Evolutionary conservation across 1,284 basidiomycete genomes (phyloP).

Genomic region (Cutaneotrichosporon cavernicola): DNA sequence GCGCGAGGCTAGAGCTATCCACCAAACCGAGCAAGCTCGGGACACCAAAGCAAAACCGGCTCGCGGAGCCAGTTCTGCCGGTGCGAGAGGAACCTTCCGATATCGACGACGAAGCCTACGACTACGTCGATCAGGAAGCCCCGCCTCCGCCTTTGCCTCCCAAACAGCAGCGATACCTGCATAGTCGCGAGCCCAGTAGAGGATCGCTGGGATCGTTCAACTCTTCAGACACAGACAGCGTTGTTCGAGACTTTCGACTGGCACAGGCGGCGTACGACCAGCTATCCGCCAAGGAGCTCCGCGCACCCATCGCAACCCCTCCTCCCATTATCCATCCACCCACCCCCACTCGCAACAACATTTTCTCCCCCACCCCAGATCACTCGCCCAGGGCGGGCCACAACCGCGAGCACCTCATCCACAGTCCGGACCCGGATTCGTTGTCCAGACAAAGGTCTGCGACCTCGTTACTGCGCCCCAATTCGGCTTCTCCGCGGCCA

Average conservation of each 20-base stretch:
- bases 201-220: slow-evolving; percentile 9
- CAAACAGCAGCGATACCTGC: slow-evolving; percentile 5
- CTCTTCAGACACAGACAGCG: slow-evolving; percentile 22
- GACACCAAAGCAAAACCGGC: neutral
- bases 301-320: slow-evolving; percentile 2
- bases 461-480: slow-evolving; percentile 14
- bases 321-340: slow-evolving; percentile 6
- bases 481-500: slow-evolving; percentile 17
- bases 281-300: slow-evolving; percentile 10
- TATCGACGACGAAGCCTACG: neutral
- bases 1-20: slow-evolving; percentile 28
- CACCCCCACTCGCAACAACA: slow-evolving; percentile 6
- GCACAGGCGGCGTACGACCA: slow-evolving; percentile 26
- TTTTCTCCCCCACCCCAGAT: slow-evolving; percentile 16
- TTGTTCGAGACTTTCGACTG: slow-evolving; percentile 24
- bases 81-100: neutral
- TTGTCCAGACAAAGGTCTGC: slow-evolving; percentile 16
- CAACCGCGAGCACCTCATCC: neutral
- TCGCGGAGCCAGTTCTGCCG: too few relatives aligned
- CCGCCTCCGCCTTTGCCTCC: slow-evolving; percentile 1
- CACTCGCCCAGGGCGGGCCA: slow-evolving; percentile 13
- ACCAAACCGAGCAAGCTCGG: slow-evolving; percentile 9
- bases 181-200: slow-evolving; percentile 17
- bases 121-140: slow-evolving; percentile 5
- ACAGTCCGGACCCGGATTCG: slow-evolving; percentile 9